Conservation (phyloP, 1,284 basidiomycete genomes). For the Athelia sp. region DNA sequence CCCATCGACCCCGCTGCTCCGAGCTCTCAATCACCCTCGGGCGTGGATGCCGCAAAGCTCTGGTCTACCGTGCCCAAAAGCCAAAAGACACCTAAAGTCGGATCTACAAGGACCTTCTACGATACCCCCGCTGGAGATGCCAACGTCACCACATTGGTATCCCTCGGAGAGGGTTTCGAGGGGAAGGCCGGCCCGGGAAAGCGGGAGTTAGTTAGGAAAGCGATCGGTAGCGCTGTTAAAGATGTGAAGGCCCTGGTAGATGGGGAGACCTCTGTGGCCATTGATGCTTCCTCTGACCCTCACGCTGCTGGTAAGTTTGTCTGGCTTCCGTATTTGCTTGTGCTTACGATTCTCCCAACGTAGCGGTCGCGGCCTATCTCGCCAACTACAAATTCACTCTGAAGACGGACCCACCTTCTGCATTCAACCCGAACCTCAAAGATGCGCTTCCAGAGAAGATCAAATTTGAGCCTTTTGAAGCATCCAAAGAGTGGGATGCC, state of each 20-base stretch:
- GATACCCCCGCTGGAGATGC: constrained; percentile 34
- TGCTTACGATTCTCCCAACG: constrained; percentile 3
- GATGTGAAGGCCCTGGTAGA: constrained; percentile 53
- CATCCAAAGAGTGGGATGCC: constrained; percentile 60
- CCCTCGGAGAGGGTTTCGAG: constrained; percentile 57
- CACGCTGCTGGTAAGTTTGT: constrained; percentile 62
- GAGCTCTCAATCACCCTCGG: constrained; percentile 3
- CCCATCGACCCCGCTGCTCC: constrained; percentile 14
- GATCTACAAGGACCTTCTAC: constrained; percentile 64
- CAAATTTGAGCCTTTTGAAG: constrained; percentile 36
- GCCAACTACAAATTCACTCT: constrained; percentile 71
- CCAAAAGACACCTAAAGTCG: constrained; percentile 52
- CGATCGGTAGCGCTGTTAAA: constrained; percentile 65
- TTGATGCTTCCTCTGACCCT: constrained; percentile 63
- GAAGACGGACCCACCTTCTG: constrained; percentile 63
- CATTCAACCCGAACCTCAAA: constrained; percentile 49
- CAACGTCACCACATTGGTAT: constrained; percentile 51
- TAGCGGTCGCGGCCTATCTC: constrained; percentile 74
- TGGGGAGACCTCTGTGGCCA: constrained; percentile 49
- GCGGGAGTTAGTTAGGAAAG: constrained; percentile 61
- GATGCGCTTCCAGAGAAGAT: constrained; percentile 44
- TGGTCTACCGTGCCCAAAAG: constrained; percentile 37
- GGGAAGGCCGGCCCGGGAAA: constrained; percentile 43
- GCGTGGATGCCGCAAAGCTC: constrained; percentile 31
- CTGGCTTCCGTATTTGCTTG: background rate